Percentiles rank a stretch among this genome's conserved stretches.
These are phyloP conservation scores for Dispira simplex DNA, from an alignment of 192 early-diverging fungal genomes.

Conservation along the genomic window DNA sequence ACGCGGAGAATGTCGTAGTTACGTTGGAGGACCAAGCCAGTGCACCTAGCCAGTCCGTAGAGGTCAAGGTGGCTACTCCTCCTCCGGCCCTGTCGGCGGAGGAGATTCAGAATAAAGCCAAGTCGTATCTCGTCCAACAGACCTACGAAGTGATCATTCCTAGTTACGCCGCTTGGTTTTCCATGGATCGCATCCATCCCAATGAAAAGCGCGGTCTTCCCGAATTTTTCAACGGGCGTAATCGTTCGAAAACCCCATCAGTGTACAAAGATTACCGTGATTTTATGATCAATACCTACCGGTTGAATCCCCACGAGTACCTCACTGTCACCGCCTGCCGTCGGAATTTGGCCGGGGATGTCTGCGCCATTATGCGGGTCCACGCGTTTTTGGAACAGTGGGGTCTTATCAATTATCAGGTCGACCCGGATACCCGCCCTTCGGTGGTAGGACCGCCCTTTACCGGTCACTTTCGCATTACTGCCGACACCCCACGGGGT, in stretches of 20 bases:
- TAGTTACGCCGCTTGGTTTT: constrained; percentile 91
- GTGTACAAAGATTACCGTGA: constrained; percentile 93
- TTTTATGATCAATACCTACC: constrained; percentile 97
- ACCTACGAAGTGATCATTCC: constrained; percentile 63
- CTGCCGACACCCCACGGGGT: constrained; percentile 86
- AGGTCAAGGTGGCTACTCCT: background rate
- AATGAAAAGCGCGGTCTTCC: constrained; percentile 80
- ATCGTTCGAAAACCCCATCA: constrained; percentile 81
- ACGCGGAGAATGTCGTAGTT: background rate
- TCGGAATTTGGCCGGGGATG: constrained; percentile 93
- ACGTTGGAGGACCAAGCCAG: background rate
- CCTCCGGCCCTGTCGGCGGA: constrained; percentile 19
- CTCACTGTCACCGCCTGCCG: constrained; percentile 95
- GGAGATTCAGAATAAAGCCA: constrained; percentile 45
- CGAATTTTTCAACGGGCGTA: constrained; percentile 92
- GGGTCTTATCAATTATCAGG: constrained; percentile 98
- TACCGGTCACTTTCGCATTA: constrained; percentile 94
- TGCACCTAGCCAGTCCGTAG: background rate
- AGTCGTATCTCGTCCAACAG: constrained; percentile 46
- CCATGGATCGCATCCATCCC: constrained; percentile 58
- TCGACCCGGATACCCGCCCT: constrained; percentile 87
- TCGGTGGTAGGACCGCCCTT: constrained; percentile 84
- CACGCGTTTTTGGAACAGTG: constrained; percentile 99
- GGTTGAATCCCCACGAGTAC: constrained; percentile 90
- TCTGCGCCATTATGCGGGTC: constrained; percentile 95